Conservation (phyloP, 2,329 filamentous ascomycete genomes). For the Talaromyces rugulosus region DNA sequence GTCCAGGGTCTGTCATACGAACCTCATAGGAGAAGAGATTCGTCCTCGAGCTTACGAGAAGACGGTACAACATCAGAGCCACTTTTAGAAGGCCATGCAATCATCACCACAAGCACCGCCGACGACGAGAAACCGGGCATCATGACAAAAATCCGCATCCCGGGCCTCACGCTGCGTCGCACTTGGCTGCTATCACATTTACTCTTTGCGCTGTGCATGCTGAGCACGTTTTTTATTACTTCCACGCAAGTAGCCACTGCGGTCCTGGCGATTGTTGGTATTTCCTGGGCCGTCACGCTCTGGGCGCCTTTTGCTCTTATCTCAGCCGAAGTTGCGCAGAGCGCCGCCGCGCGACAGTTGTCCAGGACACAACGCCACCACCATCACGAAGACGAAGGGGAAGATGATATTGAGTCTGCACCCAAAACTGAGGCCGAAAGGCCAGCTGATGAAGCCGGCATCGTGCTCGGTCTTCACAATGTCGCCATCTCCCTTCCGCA, state of each 20-base stretch:
- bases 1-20: conserved; percentile 11
- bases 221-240: conserved; percentile 73
- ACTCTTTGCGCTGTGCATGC: conserved; percentile 79
- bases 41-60: conserved; percentile 26
- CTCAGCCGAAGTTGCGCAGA: conserved; percentile 81
- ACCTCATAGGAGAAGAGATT: conserved; percentile 11
- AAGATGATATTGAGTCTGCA: conserved; percentile 21
- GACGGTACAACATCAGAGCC: conserved; percentile 26
- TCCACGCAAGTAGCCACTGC: conserved; percentile 68
- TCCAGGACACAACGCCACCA: conserved; percentile 16
- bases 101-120: conserved; percentile 5
- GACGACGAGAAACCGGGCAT: conserved; percentile 25
- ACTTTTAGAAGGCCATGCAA: conserved; percentile 19
- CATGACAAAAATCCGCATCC: conserved; percentile 66
- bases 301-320: conserved; percentile 97
- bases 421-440: conserved; percentile 39
- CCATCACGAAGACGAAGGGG: conserved; percentile 14
- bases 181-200: conserved; percentile 82
- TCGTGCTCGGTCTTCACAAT: conserved; percentile 93
- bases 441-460: conserved; percentile 69
- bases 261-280: conserved; percentile 75
- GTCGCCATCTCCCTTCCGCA: conserved; percentile 90
- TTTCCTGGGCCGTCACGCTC: conserved; percentile 87
- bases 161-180: conserved; percentile 78
- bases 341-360: conserved; percentile 63